These are phyloP conservation scores for Mycena vitilis DNA, from an alignment of 768 basidiomycete species.

Conservation along the genomic window DNA sequence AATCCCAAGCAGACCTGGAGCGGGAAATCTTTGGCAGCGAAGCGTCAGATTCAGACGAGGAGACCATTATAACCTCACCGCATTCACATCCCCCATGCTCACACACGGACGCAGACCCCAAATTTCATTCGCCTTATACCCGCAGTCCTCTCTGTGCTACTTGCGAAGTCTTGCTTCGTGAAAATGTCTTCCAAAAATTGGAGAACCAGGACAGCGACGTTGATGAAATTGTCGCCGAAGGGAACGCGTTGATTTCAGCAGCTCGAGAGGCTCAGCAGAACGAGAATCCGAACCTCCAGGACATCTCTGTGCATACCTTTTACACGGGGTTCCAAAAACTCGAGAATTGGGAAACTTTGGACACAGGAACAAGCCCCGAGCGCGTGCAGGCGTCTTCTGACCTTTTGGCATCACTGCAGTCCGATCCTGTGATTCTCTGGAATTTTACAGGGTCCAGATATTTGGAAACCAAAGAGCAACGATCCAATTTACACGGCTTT, in stretches of 20 bases:
- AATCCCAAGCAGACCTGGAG: not conserved
- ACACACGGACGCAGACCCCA: not conserved
- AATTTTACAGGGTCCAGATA: too few species aligned
- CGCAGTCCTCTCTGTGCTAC: constrained; percentile 1
- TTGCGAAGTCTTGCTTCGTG: constrained; percentile 4
- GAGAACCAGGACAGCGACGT: too few species aligned
- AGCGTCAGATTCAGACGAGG: not conserved
- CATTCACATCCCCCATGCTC: not conserved
- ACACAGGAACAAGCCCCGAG: too few species aligned
- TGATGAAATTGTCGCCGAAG: not conserved
- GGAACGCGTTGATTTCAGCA: constrained; percentile 7
- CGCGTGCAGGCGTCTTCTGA: too few species aligned
- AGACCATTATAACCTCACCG: not conserved
- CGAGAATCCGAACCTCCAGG: not conserved
- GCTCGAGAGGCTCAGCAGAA: not conserved
- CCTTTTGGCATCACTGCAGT: too few species aligned
- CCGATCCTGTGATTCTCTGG: too few species aligned
- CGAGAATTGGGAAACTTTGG: not conserved
- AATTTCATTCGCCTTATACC: not conserved
- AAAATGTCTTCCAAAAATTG: not conserved
- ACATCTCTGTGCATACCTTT: constrained; percentile 13
- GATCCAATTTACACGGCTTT: too few species aligned
- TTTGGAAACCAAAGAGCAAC: too few species aligned
- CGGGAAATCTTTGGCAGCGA: constrained; percentile 3
- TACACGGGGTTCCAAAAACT: not conserved